Conservation (phyloP, 139 green algal genomes). For the Microglena sp. region DNA sequence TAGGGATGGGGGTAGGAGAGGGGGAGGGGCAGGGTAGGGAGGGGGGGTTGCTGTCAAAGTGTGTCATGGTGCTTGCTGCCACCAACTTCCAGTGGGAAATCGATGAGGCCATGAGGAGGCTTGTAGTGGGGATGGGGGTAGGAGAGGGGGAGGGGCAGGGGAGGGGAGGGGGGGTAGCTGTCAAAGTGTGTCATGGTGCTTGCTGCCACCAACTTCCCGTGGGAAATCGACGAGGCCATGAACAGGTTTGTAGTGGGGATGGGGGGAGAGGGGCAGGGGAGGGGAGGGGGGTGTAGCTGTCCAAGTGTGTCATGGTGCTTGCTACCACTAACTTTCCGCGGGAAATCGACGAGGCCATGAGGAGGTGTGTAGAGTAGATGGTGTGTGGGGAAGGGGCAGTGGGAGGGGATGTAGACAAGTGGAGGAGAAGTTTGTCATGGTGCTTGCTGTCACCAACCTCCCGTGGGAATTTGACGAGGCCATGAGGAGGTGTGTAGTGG, state of each 20-base stretch:
- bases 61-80: constrained; percentile 90
- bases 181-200: constrained; percentile 89
- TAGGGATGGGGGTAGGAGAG: not conserved
- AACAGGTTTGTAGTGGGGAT: constrained; percentile 18
- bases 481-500: constrained; percentile 8
- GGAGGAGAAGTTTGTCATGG: constrained; percentile 63
- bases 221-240: constrained; percentile 91
- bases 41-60: no score
- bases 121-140: no score
- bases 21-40: no score
- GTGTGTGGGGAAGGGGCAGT: constrained; percentile 88
- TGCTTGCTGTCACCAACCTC: constrained; percentile 92
- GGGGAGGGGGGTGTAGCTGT: not conserved
- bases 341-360: constrained; percentile 83
- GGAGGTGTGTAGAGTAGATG: constrained; percentile 79
- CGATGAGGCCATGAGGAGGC: not conserved
- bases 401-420: constrained; percentile 1
- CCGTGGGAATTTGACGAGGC: constrained; percentile 93
- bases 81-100: constrained; percentile 94
- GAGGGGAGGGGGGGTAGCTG: no score
- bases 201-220: constrained; percentile 93
- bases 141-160: no score
- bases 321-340: constrained; percentile 93
- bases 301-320: constrained; percentile 81
- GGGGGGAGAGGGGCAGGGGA: not conserved